Evolutionary conservation across 345 rosid species (phyloP).

Genomic region (sweet orange (Citrus sinensis)): DNA sequence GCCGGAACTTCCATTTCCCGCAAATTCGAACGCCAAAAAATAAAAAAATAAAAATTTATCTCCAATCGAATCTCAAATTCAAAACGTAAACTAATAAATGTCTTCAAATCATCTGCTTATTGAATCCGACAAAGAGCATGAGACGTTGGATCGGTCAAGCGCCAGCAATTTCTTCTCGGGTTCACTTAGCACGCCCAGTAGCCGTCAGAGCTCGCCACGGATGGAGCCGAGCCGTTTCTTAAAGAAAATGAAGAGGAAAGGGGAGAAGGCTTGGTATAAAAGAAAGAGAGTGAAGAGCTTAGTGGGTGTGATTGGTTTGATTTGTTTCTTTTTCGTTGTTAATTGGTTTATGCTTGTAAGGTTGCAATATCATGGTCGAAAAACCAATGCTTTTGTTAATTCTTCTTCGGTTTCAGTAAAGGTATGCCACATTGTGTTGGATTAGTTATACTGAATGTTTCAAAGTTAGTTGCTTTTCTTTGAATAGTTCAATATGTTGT

Average conservation of each 20-base stretch:
- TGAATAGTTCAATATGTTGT: not conserved
- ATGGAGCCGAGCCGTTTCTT: constrained; percentile 34
- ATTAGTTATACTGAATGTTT: not conserved
- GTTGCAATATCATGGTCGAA: constrained; percentile 48
- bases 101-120: constrained; percentile 13
- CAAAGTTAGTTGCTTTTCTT: not conserved
- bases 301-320: constrained; percentile 40
- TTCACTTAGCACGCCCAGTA: constrained; percentile 21
- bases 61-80: not conserved
- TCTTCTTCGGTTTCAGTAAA: constrained; percentile 35
- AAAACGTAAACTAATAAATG: not conserved
- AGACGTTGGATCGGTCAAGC: constrained; percentile 30
- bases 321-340: constrained; percentile 62
- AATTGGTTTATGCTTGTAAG: constrained; percentile 73
- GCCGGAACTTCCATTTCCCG: not conserved
- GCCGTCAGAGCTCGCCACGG: constrained; percentile 31
- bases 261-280: constrained; percentile 45
- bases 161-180: not conserved
- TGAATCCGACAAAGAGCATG: constrained; percentile 28
- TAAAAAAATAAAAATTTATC: not conserved
- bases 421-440: constrained; percentile 28
- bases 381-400: constrained; percentile 29
- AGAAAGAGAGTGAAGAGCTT: constrained; percentile 45
- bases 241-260: constrained; percentile 42
- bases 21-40: not conserved